These are phyloP conservation scores for Zygosaccharomyces bailii DNA, from an alignment of 805 yeast genomes.

Conservation along the genomic window DNA sequence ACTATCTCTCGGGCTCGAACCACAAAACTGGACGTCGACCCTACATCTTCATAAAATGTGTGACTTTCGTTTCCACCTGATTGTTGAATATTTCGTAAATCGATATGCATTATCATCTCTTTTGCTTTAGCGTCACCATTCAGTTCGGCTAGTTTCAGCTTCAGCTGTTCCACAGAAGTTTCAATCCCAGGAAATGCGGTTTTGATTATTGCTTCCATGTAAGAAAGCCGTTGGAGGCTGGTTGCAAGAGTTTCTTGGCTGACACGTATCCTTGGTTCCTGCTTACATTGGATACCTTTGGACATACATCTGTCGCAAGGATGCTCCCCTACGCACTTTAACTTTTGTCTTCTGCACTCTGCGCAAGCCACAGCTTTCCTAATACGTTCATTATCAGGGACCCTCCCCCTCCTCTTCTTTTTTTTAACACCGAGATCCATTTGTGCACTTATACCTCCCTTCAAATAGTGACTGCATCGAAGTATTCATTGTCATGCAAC, in stretches of 20 bases:
- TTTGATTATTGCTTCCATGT: slow-evolving; percentile 14
- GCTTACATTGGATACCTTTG: slow-evolving; percentile 9
- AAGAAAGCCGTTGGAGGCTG: slow-evolving; percentile 9
- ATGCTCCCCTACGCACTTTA: slow-evolving; percentile 10
- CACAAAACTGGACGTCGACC: slow-evolving; percentile 13
- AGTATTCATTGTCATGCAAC: too few relatives aligned
- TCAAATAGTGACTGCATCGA: too few relatives aligned
- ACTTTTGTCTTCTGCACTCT: slow-evolving; percentile 12
- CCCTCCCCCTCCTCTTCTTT: slow-evolving; percentile 11
- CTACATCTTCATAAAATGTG: slow-evolving; percentile 14
- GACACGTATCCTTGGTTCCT: too few relatives aligned
- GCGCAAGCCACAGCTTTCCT: slow-evolving; percentile 13
- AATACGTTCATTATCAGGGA: slow-evolving; percentile 14
- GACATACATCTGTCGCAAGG: slow-evolving; percentile 11
- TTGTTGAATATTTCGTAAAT: slow-evolving; percentile 11
- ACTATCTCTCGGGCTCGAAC: slow-evolving; percentile 13
- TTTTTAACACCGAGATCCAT: not conserved
- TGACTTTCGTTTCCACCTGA: slow-evolving; percentile 9
- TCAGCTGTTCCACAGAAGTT: slow-evolving; percentile 10
- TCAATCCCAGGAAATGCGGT: slow-evolving; percentile 12
- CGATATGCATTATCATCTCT: slow-evolving; percentile 12
- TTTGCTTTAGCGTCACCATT: slow-evolving; percentile 11
- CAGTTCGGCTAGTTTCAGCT: slow-evolving; percentile 10
- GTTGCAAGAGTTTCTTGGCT: too few relatives aligned
- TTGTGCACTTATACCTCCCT: slow-evolving; percentile 2